A percentile compares a stretch with the other conserved stretches of the same genome.
Conservation (phyloP, 179 eudicot species). For the Beta lomatogona region DNA sequence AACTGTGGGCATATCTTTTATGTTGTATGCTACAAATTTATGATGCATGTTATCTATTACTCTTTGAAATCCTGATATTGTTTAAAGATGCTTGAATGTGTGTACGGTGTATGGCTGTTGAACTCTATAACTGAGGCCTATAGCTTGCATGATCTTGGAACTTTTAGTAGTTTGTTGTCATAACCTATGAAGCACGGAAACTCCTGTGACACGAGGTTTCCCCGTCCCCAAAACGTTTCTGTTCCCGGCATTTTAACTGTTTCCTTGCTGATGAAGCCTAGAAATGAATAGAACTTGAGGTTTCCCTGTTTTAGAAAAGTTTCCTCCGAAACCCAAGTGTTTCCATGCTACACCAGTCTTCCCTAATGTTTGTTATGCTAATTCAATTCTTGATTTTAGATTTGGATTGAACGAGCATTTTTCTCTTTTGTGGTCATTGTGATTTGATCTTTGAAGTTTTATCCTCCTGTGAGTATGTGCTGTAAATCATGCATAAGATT, state of each 20-base stretch:
- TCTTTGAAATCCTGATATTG: background rate
- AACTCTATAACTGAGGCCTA: background rate
- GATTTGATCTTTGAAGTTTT: background rate
- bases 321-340: too few relatives aligned
- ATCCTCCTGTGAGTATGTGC: background rate
- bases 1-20: background rate
- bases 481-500: background rate
- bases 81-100: constrained; percentile 1
- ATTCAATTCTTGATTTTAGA: background rate
- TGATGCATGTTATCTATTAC: background rate
- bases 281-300: too few relatives aligned
- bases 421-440: background rate
- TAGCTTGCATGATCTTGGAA: background rate
- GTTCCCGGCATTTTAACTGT: too few relatives aligned
- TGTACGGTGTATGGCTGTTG: background rate
- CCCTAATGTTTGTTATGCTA: too few relatives aligned
- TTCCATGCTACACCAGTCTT: too few relatives aligned
- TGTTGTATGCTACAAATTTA: background rate
- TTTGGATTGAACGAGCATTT: background rate
- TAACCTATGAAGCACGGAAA: too few relatives aligned
- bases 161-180: background rate
- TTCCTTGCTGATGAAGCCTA: too few relatives aligned
- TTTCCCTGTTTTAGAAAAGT: too few relatives aligned
- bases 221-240: too few relatives aligned
- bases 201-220: too few relatives aligned